Evolutionary conservation across 2,329 filamentous ascomycete genomes (phyloP), one percentile per base, ranked within the genome.

Genomic region (Microcyclosporella mali): DNA sequence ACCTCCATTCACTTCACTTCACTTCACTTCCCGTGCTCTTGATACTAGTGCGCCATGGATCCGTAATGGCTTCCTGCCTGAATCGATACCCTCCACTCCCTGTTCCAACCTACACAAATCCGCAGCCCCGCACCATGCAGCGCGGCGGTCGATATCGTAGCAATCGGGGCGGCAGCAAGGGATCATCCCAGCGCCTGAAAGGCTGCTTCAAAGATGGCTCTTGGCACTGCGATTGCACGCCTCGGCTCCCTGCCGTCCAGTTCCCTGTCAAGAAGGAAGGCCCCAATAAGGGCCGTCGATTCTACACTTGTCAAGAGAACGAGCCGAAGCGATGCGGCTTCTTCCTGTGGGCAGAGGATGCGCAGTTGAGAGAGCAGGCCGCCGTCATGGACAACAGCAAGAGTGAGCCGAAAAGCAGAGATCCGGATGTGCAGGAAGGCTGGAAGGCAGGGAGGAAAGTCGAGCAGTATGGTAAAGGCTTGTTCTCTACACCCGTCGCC

Each of bases 271-370:
- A 77, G 57, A 82, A 81, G 47, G 69, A 72, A 21, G 71, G 72
- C 9, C 60, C 61, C 33, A 81, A 81, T 50, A 66, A 78, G 45
- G 77, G 77, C 9, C 57, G 59, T 51, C 54, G 53, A 57, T 64
- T 81, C 59, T 79, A 78, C 51, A 75, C 71, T 3, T 82, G 78
- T 54, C 74, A 78, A 51, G 71, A 77, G 19, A 25, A 65, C 27
- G 55, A 63, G 2, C 63, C 67, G 16, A 63, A 70, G 34, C 64
- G 69, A 31, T 82, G 78, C 53, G 66, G 65, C 1, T 78, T 81
- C 61, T 81, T 79, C 50, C 59, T 81, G 0, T 81, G 76, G 74
- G 66, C 73, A 6, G 69, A 75, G 11, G 70, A 78, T 33, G 77
- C 77, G 0, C 61, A 65, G 32, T 46, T 53, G 14, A 65, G 76